phyloP scores from a whole-genome alignment of 371 early-diverging fungal species.

The Mortierella sp. region DNA sequence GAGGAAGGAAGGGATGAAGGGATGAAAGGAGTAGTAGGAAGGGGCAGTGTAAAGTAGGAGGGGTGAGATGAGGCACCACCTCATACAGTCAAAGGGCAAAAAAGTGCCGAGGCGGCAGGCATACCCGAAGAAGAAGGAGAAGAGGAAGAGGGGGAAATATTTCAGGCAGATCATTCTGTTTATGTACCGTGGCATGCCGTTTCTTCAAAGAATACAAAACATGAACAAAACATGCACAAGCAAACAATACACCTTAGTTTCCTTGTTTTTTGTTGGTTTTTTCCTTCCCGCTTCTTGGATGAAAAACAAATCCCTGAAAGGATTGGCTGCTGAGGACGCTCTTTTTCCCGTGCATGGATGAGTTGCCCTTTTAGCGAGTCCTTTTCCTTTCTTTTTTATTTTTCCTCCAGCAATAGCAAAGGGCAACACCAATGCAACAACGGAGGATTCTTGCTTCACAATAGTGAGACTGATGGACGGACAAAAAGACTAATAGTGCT shows the following conservation, averaged over 20 bases:
- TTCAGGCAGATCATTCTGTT: not conserved
- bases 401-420: not conserved
- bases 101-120: conserved; percentile 5
- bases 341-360: conserved; percentile 7
- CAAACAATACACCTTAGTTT: not conserved
- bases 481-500: too few species aligned
- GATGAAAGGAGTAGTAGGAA: not conserved
- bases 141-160: not conserved
- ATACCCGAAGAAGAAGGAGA: not conserved
- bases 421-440: not conserved
- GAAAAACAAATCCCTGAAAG: not conserved
- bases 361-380: not conserved
- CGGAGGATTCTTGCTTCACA: not conserved
- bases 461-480: not conserved
- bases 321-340: not conserved
- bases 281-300: not conserved
- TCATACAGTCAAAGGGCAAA: not conserved
- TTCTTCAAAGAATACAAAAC: not conserved
- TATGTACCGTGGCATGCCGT: not conserved
- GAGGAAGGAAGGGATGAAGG: not conserved
- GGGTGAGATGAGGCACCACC: not conserved
- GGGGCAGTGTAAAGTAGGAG: not conserved
- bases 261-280: not conserved
- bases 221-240: not conserved
- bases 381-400: conserved; percentile 3